These are phyloP conservation scores for Podospora bellae-mahoneyi DNA, from an alignment of 495 filamentous ascomycete genomes.

Conservation along the genomic window DNA sequence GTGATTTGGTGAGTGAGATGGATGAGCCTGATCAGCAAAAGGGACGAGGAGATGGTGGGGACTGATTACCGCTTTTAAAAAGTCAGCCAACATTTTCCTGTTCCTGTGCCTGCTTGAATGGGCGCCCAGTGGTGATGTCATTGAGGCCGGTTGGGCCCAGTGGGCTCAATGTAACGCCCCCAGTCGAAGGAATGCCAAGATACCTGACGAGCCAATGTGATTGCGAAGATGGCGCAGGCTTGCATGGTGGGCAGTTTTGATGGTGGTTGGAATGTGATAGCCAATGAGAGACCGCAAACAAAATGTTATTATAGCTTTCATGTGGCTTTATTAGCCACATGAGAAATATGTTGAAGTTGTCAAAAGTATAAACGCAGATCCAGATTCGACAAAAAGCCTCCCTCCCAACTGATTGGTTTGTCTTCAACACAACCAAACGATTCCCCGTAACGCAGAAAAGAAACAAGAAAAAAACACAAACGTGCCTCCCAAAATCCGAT, in stretches of 20 bases:
- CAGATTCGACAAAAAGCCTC: not conserved
- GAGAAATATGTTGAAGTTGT: not conserved
- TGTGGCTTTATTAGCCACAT: not conserved
- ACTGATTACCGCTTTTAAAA: not conserved
- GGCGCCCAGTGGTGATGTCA: slow-evolving; percentile 7
- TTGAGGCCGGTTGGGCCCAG: not conserved
- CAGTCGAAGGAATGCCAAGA: not conserved
- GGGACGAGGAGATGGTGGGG: not conserved
- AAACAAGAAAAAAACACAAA: no score
- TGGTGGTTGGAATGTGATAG: not conserved
- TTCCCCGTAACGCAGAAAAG: no score
- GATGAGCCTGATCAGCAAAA: not conserved
- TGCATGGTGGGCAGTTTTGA: not conserved
- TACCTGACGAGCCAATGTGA: not conserved
- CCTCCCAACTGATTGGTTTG: no score
- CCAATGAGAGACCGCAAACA: not conserved
- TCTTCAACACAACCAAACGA: no score
- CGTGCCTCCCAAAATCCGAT: no score
- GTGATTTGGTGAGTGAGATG: not conserved
- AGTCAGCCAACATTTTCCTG: not conserved
- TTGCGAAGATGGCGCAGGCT: not conserved
- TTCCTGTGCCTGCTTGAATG: not conserved
- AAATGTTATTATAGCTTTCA: not conserved
- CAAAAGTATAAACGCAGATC: not conserved
- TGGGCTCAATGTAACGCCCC: not conserved